Evolutionary conservation across 495 filamentous ascomycete genomes (phyloP).

Genomic region (Terfezia boudieri): DNA sequence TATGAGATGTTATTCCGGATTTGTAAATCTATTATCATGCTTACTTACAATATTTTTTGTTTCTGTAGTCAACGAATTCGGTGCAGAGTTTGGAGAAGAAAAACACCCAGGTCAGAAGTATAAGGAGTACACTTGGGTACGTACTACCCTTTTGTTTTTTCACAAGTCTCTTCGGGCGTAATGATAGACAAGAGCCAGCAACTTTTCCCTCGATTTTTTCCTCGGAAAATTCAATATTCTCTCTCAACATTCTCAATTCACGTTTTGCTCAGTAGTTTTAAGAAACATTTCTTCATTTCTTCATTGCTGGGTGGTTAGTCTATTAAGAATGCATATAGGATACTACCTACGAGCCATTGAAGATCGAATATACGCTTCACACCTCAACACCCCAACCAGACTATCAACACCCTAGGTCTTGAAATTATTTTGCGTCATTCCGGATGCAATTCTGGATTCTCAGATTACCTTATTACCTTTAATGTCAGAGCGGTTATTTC

Average conservation of each 20-base stretch:
- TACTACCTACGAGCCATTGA: too few relatives aligned
- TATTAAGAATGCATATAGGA: too few relatives aligned
- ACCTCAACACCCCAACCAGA: too few relatives aligned
- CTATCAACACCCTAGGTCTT: too few relatives aligned
- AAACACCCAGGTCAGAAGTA: conserved; percentile 31
- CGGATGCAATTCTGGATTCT: too few relatives aligned
- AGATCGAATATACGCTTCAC: too few relatives aligned
- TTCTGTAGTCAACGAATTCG: conserved; percentile 20
- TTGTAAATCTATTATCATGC: neutral
- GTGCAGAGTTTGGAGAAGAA: conserved; percentile 32
- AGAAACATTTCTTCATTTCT: too few relatives aligned
- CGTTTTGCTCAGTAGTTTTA: conserved; percentile 9
- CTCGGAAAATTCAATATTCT: conserved; percentile 39
- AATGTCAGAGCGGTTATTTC: too few relatives aligned
- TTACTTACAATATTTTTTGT: neutral
- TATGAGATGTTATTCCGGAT: too few relatives aligned
- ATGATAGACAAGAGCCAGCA: neutral
- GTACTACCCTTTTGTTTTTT: conserved; percentile 25
- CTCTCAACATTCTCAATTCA: conserved; percentile 26
- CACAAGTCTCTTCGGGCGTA: neutral
- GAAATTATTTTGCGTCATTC: too few relatives aligned
- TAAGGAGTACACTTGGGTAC: conserved; percentile 35
- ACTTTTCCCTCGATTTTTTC: conserved; percentile 23
- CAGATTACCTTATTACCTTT: too few relatives aligned
- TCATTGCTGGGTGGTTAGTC: too few relatives aligned